Evolutionary conservation across 1,284 basidiomycete genomes (phyloP), one percentile per base, ranked within the genome.

Genomic region (Mycena sp.): DNA sequence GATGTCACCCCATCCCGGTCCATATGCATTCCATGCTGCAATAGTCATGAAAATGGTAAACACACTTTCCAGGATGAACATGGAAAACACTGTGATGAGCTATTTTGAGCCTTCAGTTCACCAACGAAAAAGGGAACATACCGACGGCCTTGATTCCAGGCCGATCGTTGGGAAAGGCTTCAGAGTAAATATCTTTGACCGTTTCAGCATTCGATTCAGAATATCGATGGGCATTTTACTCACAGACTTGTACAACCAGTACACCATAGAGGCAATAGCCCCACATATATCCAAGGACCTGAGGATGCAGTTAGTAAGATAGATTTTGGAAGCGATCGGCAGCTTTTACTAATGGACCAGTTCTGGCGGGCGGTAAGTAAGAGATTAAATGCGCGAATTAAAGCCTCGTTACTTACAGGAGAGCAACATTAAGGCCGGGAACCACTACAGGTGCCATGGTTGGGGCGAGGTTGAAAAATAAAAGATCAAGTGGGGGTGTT

Each of bases 221-320:
- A 25, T n/a, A n/a, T n/a, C 21, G 30, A 9, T 10, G 29, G 17
- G 14, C n/a, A 26, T 12, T 38, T 21, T 29, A 54, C 66, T 17
- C 32, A 65, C 63, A 67, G 14, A 65, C 9, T 58, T 67, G 65
- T 17, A 67, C 62, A 23, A 67, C 28, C 4, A 67, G 62, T 25
- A 64, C 35, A 30, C 65, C 65, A 37, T 67, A 67, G 16, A 67
- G 62, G 16, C 44, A 50, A 52, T 67, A 67, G 25, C 62, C 53
- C 62, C 57, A 67, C 62, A 64, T 64, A 35, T 57, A 62, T n/a
- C 66, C 58, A 6, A 58, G 55, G 32, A 61, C 43, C 63, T 65
- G 32, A 48, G 41, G 46, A 16, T 19, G 7, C 40, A 57, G 25
- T 19, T 28, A 11, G 30, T 21, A 19, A 45, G n/a, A n/a, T 17